A percentile compares a stretch with the other conserved stretches of the same genome.
Conservation (phyloP, 2,329 filamentous ascomycete species). For the Colletotrichum cereale region DNA sequence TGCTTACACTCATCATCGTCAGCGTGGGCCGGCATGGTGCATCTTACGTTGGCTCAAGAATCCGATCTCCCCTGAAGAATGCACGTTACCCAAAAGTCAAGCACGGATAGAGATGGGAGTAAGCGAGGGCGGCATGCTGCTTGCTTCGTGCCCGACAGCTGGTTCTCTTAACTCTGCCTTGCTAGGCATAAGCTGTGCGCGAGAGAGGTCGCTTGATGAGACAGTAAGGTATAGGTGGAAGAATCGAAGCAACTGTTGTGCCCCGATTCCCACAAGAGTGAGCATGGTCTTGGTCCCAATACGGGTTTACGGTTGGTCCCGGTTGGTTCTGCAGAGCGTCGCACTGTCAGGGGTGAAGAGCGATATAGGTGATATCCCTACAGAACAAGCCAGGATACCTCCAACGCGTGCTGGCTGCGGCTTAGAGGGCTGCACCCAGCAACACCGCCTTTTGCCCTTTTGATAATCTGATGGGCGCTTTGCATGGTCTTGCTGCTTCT, state of each 20-base stretch:
- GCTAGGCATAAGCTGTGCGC: background rate
- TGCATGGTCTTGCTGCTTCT: slow-evolving; percentile 2
- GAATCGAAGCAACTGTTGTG: slow-evolving; percentile 1
- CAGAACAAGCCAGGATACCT: background rate
- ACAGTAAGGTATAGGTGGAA: slow-evolving; percentile 5
- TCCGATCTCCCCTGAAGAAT: background rate
- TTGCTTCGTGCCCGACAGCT: slow-evolving; percentile 6
- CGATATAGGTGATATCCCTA: background rate
- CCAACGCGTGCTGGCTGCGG: background rate
- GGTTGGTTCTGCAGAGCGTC: background rate
- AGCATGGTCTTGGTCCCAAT: background rate
- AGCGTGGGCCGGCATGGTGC: background rate
- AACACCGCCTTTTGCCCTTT: slow-evolving; percentile 25
- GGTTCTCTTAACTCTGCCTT: background rate
- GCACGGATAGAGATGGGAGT: background rate
- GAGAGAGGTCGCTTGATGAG: slow-evolving; percentile 25
- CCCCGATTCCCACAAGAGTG: background rate
- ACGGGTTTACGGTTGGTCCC: slow-evolving; percentile 4
- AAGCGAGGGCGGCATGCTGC: slow-evolving; percentile 10
- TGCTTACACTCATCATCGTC: background rate
- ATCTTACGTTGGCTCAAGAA: background rate
- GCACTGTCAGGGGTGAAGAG: slow-evolving; percentile 20
- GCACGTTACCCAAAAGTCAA: slow-evolving; percentile 18
- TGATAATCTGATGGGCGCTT: slow-evolving; percentile 1
- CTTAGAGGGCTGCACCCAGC: background rate